Evolutionary conservation across 1,284 basidiomycete genomes (phyloP).

Genomic region (Bjerkandera adusta): DNA sequence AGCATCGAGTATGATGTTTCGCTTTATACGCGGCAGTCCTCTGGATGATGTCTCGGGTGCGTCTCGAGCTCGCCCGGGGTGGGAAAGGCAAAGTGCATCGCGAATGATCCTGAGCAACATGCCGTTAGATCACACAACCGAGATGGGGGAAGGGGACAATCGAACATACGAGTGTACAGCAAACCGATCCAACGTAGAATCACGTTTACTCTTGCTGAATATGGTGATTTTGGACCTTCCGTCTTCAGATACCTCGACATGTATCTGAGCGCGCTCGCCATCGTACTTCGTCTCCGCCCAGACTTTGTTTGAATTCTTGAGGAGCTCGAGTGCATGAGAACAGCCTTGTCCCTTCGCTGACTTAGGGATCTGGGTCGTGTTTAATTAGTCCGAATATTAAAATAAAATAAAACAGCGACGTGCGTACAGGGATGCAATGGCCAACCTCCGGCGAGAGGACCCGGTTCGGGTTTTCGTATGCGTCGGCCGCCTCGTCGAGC

Average conservation of each 20-base stretch:
- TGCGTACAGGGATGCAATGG: slow-evolving; percentile 52
- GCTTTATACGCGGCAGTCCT: slow-evolving; percentile 32
- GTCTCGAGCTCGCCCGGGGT: neutral
- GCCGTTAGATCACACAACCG: neutral
- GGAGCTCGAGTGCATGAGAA: slow-evolving; percentile 50
- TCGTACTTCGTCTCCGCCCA: slow-evolving; percentile 93
- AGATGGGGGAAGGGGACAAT: neutral
- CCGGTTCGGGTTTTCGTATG: slow-evolving; percentile 28
- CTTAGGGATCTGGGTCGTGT: slow-evolving; percentile 67
- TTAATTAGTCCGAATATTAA: neutral
- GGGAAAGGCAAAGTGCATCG: slow-evolving; percentile 53
- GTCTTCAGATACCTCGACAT: slow-evolving; percentile 52
- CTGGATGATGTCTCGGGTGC: too few relatives aligned
- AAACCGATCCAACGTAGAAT: slow-evolving; percentile 73
- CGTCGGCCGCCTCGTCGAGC: slow-evolving; percentile 56
- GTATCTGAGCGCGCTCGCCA: slow-evolving; percentile 87
- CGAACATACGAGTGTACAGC: slow-evolving; percentile 61
- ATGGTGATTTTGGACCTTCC: slow-evolving; percentile 57
- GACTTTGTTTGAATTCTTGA: slow-evolving; percentile 44
- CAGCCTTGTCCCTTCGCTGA: slow-evolving; percentile 68
- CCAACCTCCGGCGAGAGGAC: slow-evolving; percentile 36
- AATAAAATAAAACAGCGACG: neutral
- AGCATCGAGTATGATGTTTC: slow-evolving; percentile 75
- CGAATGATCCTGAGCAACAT: slow-evolving; percentile 51
- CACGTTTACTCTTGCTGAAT: slow-evolving; percentile 81